Evolutionary conservation across 2,329 filamentous ascomycete species (phyloP).

Genomic region (Diaporthe destruens): DNA sequence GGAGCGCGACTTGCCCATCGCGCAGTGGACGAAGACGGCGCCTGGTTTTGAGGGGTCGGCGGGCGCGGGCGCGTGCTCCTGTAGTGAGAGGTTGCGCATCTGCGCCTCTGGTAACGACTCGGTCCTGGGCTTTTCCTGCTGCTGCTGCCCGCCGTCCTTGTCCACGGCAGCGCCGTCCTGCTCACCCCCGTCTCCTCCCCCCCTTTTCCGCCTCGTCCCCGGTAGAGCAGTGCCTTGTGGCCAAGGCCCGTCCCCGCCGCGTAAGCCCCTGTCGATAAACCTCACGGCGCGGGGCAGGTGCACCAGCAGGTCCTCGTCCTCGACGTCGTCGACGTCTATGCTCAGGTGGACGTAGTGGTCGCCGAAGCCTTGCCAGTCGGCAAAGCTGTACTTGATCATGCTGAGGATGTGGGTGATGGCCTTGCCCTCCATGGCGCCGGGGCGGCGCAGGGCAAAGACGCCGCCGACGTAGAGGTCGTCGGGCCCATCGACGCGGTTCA

Average conservation of each 20-base stretch:
- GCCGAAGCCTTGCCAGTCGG: slow-evolving; percentile 58
- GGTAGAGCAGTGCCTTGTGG: slow-evolving; percentile 33
- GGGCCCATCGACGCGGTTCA: slow-evolving; percentile 57
- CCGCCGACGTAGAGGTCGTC: slow-evolving; percentile 61
- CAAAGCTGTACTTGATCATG: slow-evolving; percentile 67
- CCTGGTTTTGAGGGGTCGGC: slow-evolving; percentile 46
- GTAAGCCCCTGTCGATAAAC: slow-evolving; percentile 85
- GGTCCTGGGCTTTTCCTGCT: neutral
- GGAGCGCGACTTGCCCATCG: slow-evolving; percentile 96
- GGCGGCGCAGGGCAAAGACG: slow-evolving; percentile 82
- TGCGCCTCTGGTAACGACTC: slow-evolving; percentile 6
- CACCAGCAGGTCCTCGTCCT: slow-evolving; percentile 87
- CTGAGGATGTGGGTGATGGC: slow-evolving; percentile 94
- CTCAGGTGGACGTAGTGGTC: slow-evolving; percentile 77
- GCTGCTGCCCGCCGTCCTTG: neutral
- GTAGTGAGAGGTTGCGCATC: slow-evolving; percentile 21
- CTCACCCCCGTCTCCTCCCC: neutral
- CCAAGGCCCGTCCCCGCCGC: slow-evolving; percentile 27
- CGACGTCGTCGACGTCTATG: slow-evolving; percentile 90
- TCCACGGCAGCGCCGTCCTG: neutral
- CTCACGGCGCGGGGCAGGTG: slow-evolving; percentile 82
- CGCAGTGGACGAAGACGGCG: slow-evolving; percentile 76
- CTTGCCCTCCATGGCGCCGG: slow-evolving; percentile 75
- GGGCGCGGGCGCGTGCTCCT: slow-evolving; percentile 32
- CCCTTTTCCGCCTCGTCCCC: neutral